Evolutionary conservation across 2,329 filamentous ascomycete species (phyloP), one percentile per base, ranked within the genome.

Genomic region (Aspergillus aculeatinus): DNA sequence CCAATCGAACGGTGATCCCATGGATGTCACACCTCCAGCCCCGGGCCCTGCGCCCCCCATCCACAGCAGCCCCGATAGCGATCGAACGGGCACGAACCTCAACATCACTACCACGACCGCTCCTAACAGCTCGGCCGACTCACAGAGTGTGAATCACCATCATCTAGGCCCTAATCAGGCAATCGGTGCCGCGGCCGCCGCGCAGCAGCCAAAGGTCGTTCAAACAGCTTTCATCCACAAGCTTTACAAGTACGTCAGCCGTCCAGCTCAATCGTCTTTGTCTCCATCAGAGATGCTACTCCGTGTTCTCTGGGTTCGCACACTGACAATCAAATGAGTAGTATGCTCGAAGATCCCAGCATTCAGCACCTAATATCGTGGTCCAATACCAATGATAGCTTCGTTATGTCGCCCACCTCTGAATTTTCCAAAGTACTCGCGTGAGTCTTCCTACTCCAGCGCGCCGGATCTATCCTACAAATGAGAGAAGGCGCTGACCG

Each of bases 211-310:
- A 61, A 99, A 99, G 79, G 94, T 97, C 49, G 92, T 98, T 16
- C 95, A 99, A 79, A 98, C 95, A 11, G 95, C 95, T 23, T 99
- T 99, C 72, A 98, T 99, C 66, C 95, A 99, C 77, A 99, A 99
- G 78, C 86, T 99, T 39, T 99, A 98, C 83, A 97, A 96, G 93
- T 97, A 83, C 72, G 89, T 65, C 51, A 73, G 60, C 60, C 35
- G 12, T 3, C 19, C 44, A 25, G 25, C 23, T 53, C 27, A 31
- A n/a, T 19, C 5, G 14, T n/a, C 48, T 25, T 25, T 33, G 14
- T 4, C 16, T 25, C 19, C n/a, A 5, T n/a, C 39, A 16, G 39
- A n/a, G 39, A 44, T n/a, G 39, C n/a, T n/a, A 12, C 27, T 29
- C 14, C 23, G 3, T 42, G 14, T 25, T 23, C 21, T 25, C n/a